These are phyloP conservation scores for Teratosphaeria gauchensis DNA, from an alignment of 2,329 filamentous ascomycete species.

Conservation along the genomic window DNA sequence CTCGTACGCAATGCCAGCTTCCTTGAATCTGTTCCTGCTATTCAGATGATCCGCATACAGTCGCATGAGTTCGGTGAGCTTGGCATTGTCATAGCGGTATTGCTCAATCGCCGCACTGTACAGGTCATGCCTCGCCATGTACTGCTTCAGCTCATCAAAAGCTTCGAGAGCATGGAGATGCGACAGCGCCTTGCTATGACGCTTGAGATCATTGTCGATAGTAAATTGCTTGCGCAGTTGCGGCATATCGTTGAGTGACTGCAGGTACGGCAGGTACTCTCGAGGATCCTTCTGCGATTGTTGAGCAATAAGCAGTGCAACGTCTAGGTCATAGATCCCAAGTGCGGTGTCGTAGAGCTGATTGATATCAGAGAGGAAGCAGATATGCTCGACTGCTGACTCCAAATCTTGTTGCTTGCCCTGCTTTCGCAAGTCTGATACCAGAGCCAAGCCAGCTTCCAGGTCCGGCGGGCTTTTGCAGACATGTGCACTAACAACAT, in stretches of 20 bases:
- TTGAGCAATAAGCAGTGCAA: slow-evolving; percentile 83
- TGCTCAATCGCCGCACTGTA: slow-evolving; percentile 69
- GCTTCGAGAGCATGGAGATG: slow-evolving; percentile 64
- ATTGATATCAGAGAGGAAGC: slow-evolving; percentile 91
- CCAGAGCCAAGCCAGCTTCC: slow-evolving; percentile 70
- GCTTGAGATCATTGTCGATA: slow-evolving; percentile 80
- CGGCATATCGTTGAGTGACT: slow-evolving; percentile 68
- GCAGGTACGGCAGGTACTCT: slow-evolving; percentile 92
- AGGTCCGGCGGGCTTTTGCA: slow-evolving; percentile 88
- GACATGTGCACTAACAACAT: slow-evolving; percentile 87
- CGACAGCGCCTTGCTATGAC: slow-evolving; percentile 63
- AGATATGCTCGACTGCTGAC: slow-evolving; percentile 89
- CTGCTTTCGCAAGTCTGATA: slow-evolving; percentile 57
- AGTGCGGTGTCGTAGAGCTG: slow-evolving; percentile 82
- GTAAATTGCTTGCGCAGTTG: slow-evolving; percentile 64
- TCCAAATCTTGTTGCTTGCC: slow-evolving; percentile 66
- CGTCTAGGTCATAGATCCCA: slow-evolving; percentile 82
- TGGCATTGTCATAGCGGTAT: slow-evolving; percentile 69
- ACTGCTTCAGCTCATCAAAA: slow-evolving; percentile 69
- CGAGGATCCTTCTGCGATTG: slow-evolving; percentile 91
- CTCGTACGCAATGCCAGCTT: slow-evolving; percentile 83
- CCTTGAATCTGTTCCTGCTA: slow-evolving; percentile 64
- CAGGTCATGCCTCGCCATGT: slow-evolving; percentile 68
- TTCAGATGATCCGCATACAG: slow-evolving; percentile 74
- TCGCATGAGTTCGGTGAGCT: slow-evolving; percentile 58